phyloP scores from a whole-genome alignment of 2,329 filamentous ascomycete species.

The Pestalotiopsis sp. region DNA sequence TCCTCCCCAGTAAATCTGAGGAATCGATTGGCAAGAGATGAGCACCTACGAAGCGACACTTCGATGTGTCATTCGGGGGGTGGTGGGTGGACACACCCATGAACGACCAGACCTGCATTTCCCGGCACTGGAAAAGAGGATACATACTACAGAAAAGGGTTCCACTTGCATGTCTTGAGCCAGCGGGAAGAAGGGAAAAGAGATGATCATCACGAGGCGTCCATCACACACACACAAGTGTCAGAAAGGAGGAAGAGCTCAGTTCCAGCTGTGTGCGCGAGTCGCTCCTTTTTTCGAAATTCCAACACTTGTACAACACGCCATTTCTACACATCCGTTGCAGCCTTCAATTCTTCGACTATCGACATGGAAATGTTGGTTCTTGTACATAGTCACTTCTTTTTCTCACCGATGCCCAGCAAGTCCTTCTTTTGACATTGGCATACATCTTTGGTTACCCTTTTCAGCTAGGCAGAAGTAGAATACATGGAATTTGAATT shows the following conservation, averaged over 20 bases:
- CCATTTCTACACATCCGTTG: constrained; percentile 1
- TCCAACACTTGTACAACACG: constrained; percentile 9
- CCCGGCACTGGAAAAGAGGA: background rate
- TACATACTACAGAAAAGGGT: background rate
- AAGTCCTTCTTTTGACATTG: constrained; percentile 1
- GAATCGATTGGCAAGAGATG: background rate
- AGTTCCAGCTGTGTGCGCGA: background rate
- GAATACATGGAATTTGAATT: constrained; percentile 8
- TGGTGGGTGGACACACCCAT: background rate
- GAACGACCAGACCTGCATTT: constrained; percentile 7
- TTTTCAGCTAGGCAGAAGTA: constrained; percentile 9
- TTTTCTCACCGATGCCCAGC: constrained; percentile 3
- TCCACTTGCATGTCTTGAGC: constrained; percentile 5
- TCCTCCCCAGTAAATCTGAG: background rate
- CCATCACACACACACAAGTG: background rate
- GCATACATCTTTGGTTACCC: background rate
- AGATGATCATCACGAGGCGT: background rate
- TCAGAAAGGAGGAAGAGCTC: background rate
- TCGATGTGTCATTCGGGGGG: background rate
- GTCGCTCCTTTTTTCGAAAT: background rate
- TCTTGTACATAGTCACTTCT: constrained; percentile 11
- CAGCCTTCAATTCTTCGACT: constrained; percentile 8
- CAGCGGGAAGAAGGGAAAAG: background rate
- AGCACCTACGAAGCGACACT: background rate
- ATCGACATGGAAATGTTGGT: background rate